Base-by-base conservation (phyloP, 2,329 filamentous ascomycete genomes). In the Dendryphion nanum region DNA sequence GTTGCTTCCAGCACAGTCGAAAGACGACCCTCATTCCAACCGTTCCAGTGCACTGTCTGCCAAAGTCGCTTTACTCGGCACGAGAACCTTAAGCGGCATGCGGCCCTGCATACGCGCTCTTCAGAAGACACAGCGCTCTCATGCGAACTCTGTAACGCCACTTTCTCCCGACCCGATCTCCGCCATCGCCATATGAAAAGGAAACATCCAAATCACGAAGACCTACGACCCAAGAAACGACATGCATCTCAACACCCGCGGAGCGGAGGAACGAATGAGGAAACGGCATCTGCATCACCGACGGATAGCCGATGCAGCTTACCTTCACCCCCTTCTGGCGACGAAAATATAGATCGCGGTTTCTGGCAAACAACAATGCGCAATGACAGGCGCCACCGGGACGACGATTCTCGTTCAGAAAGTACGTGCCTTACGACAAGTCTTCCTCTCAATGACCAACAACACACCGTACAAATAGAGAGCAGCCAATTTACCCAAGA, bases 1-100 rank as follows among this genome's bases (percentile, higher is more conserved):
- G 26, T 35, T 18, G 12, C 34, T 6, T 17, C n/a, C 30, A 36
- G 21, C 24, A 13, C 16, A 7, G 10, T 36, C 29, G 35, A 31
- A 15, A 37, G 23, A 23, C 49, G 28, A 7, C 18, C 28, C 6
- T 8, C 18, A 10, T 48, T 45, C 18, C 50, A 53, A 19, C 48
- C 50, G 4, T 53, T 48, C 21, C 42, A 51, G 24, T 53, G 48
- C 18, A 21, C 42, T 4, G 30, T 48, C 15, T 51, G 48, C 19
- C 48, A 51, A 17, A 48, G 48, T 24, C 48, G 50, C 34, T 53
- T 53, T 29, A 53, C 48, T 10, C 46, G 48, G 20, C 44, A 50
- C 26, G 50, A 53, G 42, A 53, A 53, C 33, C 39, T 51, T 7
- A 51, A 53, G 37, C 41, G 48, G 33, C 50, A 53, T 37, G 41